These are phyloP conservation scores for Hypoxylon sp. DNA, from an alignment of 2,329 filamentous ascomycete species.

Conservation along the genomic window DNA sequence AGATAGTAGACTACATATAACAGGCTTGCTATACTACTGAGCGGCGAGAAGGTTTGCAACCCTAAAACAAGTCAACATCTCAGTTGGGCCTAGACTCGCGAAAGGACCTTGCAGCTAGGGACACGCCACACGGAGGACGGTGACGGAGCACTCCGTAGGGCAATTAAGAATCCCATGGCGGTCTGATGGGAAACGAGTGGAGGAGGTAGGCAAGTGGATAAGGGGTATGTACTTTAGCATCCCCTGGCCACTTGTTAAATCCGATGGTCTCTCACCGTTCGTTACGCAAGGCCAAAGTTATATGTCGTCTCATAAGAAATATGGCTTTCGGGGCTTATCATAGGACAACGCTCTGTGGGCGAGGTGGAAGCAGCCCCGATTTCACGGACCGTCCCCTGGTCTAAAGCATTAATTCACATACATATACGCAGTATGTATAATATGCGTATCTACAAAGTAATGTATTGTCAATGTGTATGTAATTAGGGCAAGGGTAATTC, in stretches of 20 bases:
- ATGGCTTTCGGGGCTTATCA: conserved; percentile 2
- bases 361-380: conserved; percentile 1
- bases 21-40: conserved; percentile 9
- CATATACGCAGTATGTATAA: not conserved
- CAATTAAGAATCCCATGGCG: conserved; percentile 23
- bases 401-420: conserved; percentile 14
- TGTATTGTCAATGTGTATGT: conserved; percentile 19
- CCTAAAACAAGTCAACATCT: conserved; percentile 1
- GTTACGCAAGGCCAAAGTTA: conserved; percentile 10
- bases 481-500: conserved; percentile 22
- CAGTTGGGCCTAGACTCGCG: not conserved
- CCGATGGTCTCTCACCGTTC: conserved; percentile 9
- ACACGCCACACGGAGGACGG: conserved; percentile 37
- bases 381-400: conserved; percentile 17
- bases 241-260: conserved; percentile 22
- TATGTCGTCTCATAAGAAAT: not conserved
- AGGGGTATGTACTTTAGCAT: conserved; percentile 13
- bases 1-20: conserved; percentile 18
- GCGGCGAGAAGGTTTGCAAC: not conserved
- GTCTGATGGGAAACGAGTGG: conserved; percentile 20
- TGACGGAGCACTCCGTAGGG: conserved; percentile 11
- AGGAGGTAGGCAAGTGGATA: conserved; percentile 5
- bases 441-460: conserved; percentile 4
- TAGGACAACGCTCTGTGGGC: conserved; percentile 1
- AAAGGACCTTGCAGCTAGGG: conserved; percentile 36